Evolutionary conservation across 2,329 filamentous ascomycete species (phyloP), one percentile per base, ranked within the genome.

Genomic region (Alternaria sp.): DNA sequence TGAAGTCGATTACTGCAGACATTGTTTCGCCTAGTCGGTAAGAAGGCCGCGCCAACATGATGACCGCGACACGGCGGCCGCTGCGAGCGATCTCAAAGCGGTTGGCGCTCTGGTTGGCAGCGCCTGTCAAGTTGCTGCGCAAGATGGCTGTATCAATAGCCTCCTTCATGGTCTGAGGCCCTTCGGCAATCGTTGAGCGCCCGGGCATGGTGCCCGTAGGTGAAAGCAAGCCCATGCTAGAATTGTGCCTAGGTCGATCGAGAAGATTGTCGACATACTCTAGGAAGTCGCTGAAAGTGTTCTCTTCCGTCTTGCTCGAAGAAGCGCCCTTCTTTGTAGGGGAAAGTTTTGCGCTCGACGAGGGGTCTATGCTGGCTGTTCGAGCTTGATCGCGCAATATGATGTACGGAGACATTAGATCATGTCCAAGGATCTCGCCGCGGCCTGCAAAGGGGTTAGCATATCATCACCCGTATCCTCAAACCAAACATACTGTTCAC

Each of bases 71-170:
- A n/a, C 90, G 90, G 59, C 90, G 90, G n/a, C 94, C 94, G 74
- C 93, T 94, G 13, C 95, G 91, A 12, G 95, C 91, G 77, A 99
- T 98, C 76, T 97, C 94, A 77, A 98, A 99, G 43, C 93, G 90
- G 74, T 97, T 97, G n/a, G 91, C 88, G 75, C 92, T 94, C 71
- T 93, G 90, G 36, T 90, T 89, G n/a, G 88, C 87, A 47, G 88
- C 86, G 3, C 84, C 84, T 0, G 88, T 86, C 69, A 90, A 82
- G 69, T 79, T 79, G 74, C 78, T 82, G 65, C 93, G 90, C 57
- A 97, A 85, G 62, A 98, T 97, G 12, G 96, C 92, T 64, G 97
- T 86, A 75, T 97, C 93, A 72, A 99, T 97, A 19, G 92, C 90
- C 72, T 97, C 93, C 75, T 93, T 95, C 65, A 87, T 91, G 3